Evolutionary conservation across 176 grass and related monocot species (phyloP).

Genomic region (Eragrostis curvula): DNA sequence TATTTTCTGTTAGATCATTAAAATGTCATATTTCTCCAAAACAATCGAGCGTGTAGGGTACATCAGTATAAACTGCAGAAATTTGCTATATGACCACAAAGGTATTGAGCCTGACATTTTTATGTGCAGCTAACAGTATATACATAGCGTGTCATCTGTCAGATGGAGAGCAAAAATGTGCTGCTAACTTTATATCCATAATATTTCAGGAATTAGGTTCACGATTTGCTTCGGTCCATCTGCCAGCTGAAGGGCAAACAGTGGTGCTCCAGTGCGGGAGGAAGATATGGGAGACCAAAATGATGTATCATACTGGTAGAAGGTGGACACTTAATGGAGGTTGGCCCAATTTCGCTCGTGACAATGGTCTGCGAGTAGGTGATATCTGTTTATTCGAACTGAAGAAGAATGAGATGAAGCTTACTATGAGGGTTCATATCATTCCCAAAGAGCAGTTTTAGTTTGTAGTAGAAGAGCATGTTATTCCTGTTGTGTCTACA

Average conservation of each 20-base stretch:
- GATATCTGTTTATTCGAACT: constrained; percentile 66
- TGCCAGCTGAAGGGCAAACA: constrained; percentile 16
- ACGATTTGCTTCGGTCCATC: constrained; percentile 20
- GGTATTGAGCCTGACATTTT: background rate
- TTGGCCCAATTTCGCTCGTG: constrained; percentile 39
- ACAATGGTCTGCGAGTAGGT: constrained; percentile 41
- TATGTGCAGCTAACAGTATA: background rate
- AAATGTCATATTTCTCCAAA: background rate
- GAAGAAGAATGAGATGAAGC: constrained; percentile 14
- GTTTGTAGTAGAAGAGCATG: background rate
- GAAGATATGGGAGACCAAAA: constrained; percentile 1
- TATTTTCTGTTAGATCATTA: background rate
- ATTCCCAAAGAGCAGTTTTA: constrained; percentile 27
- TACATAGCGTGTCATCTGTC: too few relatives aligned
- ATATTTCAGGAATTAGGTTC: constrained; percentile 32
- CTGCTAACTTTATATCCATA: constrained; percentile 18
- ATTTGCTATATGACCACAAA: background rate
- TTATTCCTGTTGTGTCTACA: background rate
- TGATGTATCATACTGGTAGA: background rate
- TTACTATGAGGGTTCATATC: constrained; percentile 50
- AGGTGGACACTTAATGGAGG: background rate
- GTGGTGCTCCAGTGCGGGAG: constrained; percentile 15
- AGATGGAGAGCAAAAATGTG: background rate
- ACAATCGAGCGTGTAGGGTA: background rate
- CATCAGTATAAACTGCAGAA: background rate